phyloP scores from a whole-genome alignment of 768 basidiomycete species.

The Mrakia blollopis region DNA sequence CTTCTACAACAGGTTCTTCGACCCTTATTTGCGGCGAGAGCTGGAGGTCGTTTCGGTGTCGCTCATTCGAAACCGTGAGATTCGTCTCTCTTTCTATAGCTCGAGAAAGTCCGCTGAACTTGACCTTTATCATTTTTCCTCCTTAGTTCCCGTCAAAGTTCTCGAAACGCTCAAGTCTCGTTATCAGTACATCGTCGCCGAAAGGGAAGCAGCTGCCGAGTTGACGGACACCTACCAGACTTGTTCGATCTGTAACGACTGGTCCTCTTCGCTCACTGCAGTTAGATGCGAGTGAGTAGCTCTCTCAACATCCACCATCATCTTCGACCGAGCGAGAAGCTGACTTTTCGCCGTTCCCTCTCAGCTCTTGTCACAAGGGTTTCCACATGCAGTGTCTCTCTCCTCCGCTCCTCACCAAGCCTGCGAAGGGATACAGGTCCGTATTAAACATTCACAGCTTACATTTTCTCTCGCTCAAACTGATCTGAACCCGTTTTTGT shows the following conservation, averaged over 20 bases:
- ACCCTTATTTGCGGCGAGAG: conserved; percentile 59
- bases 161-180: conserved; percentile 67
- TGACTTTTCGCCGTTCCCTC: not conserved
- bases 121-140: not conserved
- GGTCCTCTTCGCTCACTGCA: conserved; percentile 74
- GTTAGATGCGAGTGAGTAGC: conserved; percentile 35
- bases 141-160: conserved; percentile 71
- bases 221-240: conserved; percentile 78
- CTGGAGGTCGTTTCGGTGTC: conserved; percentile 88
- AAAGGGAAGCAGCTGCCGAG: conserved; percentile 87
- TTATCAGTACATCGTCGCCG: conserved; percentile 92
- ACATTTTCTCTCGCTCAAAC: not conserved
- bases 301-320: too few species aligned
- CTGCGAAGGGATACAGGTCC: conserved; percentile 29
- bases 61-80: conserved; percentile 70
- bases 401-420: conserved; percentile 17
- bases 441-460: not conserved
- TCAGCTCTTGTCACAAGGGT: conserved; percentile 20
- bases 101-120: not conserved
- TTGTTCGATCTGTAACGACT: conserved; percentile 77
- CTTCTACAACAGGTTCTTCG: conserved; percentile 91
- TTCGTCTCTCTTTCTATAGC: conserved; percentile 33
- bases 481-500: not conserved
- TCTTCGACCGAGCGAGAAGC: not conserved
- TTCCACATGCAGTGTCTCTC: conserved; percentile 29